A percentile compares a stretch with the other conserved stretches of the same genome.
These are phyloP conservation scores for Conringia planisiliqua DNA, from an alignment of 345 rosid species.

Conservation along the genomic window DNA sequence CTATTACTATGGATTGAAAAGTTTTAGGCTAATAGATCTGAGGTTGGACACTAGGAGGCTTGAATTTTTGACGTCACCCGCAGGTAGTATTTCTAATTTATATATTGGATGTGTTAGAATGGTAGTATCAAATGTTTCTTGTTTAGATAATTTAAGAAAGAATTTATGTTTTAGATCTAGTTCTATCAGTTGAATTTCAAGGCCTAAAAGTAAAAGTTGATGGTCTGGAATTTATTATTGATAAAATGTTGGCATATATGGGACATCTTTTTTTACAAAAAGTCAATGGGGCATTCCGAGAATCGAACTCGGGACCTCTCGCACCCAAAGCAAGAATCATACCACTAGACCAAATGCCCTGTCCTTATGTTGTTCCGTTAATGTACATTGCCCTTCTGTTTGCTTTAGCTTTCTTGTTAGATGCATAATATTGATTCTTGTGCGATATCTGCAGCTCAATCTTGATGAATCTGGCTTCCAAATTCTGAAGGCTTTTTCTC, in stretches of 20 bases:
- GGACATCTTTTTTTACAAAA: not conserved
- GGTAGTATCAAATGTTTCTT: not conserved
- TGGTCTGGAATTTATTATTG: not conserved
- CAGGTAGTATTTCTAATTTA: too few relatives aligned
- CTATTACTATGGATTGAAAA: too few relatives aligned
- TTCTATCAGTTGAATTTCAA: not conserved
- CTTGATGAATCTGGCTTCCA: not conserved
- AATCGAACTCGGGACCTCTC: slow-evolving; percentile 80
- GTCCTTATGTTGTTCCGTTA: not conserved
- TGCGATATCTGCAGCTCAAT: not conserved
- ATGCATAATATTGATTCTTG: too few relatives aligned
- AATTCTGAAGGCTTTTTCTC: too few relatives aligned
- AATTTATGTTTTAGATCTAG: not conserved
- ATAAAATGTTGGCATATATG: not conserved
- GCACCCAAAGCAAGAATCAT: slow-evolving; percentile 84
- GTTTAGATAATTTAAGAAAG: not conserved
- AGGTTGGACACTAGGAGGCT: too few relatives aligned
- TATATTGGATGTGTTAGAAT: too few relatives aligned
- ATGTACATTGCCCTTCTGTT: not conserved
- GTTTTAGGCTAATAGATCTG: too few relatives aligned
- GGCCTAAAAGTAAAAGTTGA: not conserved
- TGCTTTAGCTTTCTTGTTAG: not conserved
- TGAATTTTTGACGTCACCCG: too few relatives aligned
- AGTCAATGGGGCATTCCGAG: slow-evolving; percentile 52
- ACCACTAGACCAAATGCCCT: slow-evolving; percentile 82